Evolutionary conservation across 2,329 filamentous ascomycete species (phyloP).

Genomic region (Penicillium hordei): DNA sequence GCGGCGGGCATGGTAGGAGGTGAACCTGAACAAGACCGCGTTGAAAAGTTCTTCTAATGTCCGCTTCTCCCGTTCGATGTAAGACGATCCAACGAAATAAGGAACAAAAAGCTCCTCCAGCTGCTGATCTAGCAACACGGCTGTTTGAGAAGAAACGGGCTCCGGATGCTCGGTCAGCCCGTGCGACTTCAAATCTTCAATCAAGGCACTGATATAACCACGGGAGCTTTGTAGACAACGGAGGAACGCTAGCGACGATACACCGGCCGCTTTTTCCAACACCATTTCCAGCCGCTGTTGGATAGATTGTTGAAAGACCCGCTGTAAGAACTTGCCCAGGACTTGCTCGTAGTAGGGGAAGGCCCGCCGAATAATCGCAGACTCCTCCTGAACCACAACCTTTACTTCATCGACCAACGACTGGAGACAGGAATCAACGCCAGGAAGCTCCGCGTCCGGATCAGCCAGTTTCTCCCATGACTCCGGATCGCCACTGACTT

Average conservation of each 20-base stretch:
- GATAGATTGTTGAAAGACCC: constrained; percentile 96
- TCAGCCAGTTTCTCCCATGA: constrained; percentile 92
- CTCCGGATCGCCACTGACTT: constrained; percentile 62
- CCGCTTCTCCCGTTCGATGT: constrained; percentile 64
- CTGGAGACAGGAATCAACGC: constrained; percentile 88
- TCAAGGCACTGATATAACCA: constrained; percentile 79
- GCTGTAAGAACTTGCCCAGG: constrained; percentile 85
- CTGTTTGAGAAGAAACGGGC: constrained; percentile 80
- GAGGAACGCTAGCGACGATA: constrained; percentile 89
- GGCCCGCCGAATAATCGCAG: constrained; percentile 90
- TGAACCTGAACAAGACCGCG: constrained; percentile 92
- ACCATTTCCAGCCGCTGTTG: constrained; percentile 96
- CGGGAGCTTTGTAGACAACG: constrained; percentile 87
- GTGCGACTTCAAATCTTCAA: constrained; percentile 92
- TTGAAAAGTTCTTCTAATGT: constrained; percentile 80
- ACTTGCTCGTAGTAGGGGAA: constrained; percentile 97
- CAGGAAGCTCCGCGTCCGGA: constrained; percentile 86
- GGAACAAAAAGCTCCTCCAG: constrained; percentile 66
- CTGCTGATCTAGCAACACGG: constrained; percentile 67
- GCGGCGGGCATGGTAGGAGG: constrained; percentile 76
- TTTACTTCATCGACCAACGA: constrained; percentile 91
- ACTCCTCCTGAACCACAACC: constrained; percentile 95
- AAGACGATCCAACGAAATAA: constrained; percentile 64
- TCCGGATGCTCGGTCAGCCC: constrained; percentile 95
- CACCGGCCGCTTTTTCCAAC: constrained; percentile 85